A percentile compares a stretch with the other conserved stretches of the same genome.
Conservation (phyloP, 345 rosid genomes). For the Salix exigua region DNA sequence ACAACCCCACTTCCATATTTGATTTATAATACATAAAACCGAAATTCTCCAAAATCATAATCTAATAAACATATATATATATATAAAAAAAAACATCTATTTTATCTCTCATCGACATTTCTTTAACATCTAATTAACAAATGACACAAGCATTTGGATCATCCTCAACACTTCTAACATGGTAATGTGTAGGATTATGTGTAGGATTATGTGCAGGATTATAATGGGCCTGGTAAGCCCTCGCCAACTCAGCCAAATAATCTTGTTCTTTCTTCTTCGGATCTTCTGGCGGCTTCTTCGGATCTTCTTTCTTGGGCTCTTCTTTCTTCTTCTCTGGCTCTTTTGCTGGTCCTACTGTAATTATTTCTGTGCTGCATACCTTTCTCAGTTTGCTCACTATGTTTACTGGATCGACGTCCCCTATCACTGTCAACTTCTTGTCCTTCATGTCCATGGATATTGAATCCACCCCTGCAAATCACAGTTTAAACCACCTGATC, state of each 20-base stretch:
- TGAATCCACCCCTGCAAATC: conserved; percentile 47
- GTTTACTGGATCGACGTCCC: conserved; percentile 42
- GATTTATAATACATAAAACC: too few species aligned
- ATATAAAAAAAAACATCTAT: too few species aligned
- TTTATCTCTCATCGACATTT: too few species aligned
- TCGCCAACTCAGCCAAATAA: conserved; percentile 16
- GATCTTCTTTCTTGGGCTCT: conserved; percentile 31
- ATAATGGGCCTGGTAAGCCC: conserved; percentile 22
- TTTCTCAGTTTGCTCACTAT: conserved; percentile 53
- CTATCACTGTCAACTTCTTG: conserved; percentile 54
- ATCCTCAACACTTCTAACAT: conserved; percentile 31
- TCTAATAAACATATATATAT: too few species aligned
- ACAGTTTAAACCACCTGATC: not conserved
- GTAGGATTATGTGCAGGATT: not conserved
- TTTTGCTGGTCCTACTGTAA: conserved; percentile 59
- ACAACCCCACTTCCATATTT: too few species aligned
- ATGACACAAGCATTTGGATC: conserved; percentile 24
- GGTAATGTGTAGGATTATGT: not conserved
- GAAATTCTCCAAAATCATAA: too few species aligned
- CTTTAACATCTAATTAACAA: too few species aligned
- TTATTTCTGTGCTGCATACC: conserved; percentile 39
- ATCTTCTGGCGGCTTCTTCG: conserved; percentile 20
- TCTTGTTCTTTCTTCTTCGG: conserved; percentile 27
- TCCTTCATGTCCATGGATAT: conserved; percentile 54
- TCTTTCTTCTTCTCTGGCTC: conserved; percentile 58